Evolutionary conservation across 78 protist species (phyloP), one percentile per base, ranked within the genome.

Genomic region (Pelomyxa schiedti): DNA sequence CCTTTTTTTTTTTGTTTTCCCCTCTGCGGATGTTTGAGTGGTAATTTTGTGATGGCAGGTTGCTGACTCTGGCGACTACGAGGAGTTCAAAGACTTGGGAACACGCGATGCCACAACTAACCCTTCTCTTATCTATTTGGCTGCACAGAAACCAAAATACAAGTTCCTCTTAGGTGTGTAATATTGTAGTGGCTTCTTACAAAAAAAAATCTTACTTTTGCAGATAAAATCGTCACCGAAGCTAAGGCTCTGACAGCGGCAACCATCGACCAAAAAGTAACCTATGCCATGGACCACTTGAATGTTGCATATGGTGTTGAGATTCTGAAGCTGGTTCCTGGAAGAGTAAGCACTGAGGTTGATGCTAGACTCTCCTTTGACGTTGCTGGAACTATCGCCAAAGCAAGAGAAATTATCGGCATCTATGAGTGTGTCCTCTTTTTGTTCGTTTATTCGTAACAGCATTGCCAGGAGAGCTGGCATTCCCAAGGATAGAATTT

Each of bases 41-140:
- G n/a, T n/a, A n/a, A n/a, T n/a, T n/a, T n/a, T n/a, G n/a, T n/a
- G n/a, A n/a, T n/a, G n/a, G n/a, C n/a, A n/a, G n/a, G 96, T 92
- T 3, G 95, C 97, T 9, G 97, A 94, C 86, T 87, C 97, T 9
- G 97, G 94, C 28, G 97, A 92, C 78, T 80, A 92, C 80, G 81
- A 72, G 39, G 72, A 69, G 42, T 86, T 94, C 41, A 67, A 42
- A n/a, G 64, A 86, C 72, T 94, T 30, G 85, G 42, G 71, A 32
- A 93, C 96, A 41, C 88, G 71, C 39, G 99, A 96, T 76, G 89
- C 96, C 29, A 96, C 99, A 26, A 96, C 99, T 1, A 96, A 96
- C 81, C 99, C 99, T 39, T 86, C 97, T 26, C 92, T 96, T 70
- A 68, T 95, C 30, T 40, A 82, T 43, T 74, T 32, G 38, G 98